Evolutionary conservation across 164 flowering plant species (phyloP), one percentile per base, ranked within the genome.

Genomic region (Brasenia schreberi): DNA sequence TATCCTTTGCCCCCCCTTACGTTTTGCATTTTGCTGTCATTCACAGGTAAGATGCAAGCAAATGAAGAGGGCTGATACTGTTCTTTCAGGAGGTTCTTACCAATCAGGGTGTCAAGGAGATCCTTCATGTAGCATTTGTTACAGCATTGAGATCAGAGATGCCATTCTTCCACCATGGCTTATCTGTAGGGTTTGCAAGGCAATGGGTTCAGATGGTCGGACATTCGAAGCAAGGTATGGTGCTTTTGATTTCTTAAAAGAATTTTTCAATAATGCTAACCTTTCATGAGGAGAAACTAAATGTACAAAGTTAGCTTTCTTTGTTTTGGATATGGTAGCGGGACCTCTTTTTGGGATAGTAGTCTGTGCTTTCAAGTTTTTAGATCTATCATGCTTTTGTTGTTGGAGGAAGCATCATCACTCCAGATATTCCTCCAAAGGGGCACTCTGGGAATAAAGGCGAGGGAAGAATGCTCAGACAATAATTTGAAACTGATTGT

Each of bases 141-240:
- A 83, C 70, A 85, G 86, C 73, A 75, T 95, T 76, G 99, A 92
- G 77, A 76, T 95, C 60, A 88, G 79, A 68, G 97, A 82, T 74
- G 63, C 76, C 4, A 79, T 81, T 78, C 70, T 95, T 70, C 94
- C 99, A 12, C 96, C 96, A 44, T 95, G 99, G 98, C 74, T 84
- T 67, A 69, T 87, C 52, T 74, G 69, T 74, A 73, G 80, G 18
- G n/a, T 92, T 53, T 92, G 94, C 76, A 80, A 83, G 53, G 69
- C 81, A 42, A 70, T 95, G 77, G 71, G 82, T 18, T 77, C 84
- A 65, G 81, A 80, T 42, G 85, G 78, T 62, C 78, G 64, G 65
- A 80, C 77, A 74, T 95, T 90, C 71, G 95, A 88, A 67, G 91
- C 90, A 49, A 84, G 99, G 99, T 92, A 79, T 66, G 27, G 18